Evolutionary conservation across 768 basidiomycete species (phyloP).

Genomic region (Psilocybe tampanensis): DNA sequence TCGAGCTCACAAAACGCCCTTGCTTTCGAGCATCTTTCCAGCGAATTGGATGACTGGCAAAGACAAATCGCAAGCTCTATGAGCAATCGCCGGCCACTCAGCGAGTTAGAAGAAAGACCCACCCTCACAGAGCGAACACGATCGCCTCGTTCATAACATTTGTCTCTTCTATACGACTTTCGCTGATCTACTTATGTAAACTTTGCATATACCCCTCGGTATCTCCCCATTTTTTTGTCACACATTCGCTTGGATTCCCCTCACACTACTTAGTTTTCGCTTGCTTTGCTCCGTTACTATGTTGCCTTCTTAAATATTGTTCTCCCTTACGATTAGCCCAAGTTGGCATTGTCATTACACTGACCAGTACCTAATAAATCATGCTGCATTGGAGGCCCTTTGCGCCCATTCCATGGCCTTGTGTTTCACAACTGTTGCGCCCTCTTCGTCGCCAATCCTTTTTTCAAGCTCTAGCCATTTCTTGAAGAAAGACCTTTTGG

Average conservation of each 20-base stretch:
- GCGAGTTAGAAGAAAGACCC: slow-evolving; percentile 65
- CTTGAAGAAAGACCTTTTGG: slow-evolving; percentile 86
- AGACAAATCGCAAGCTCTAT: slow-evolving; percentile 81
- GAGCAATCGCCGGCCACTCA: slow-evolving; percentile 70
- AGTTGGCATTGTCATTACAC: slow-evolving; percentile 24
- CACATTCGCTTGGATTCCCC: slow-evolving; percentile 61
- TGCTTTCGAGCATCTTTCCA: slow-evolving; percentile 77
- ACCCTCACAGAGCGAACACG: slow-evolving; percentile 58
- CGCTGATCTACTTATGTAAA: slow-evolving; percentile 36
- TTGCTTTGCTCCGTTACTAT: slow-evolving; percentile 32
- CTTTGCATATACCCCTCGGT: slow-evolving; percentile 52
- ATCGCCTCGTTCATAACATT: slow-evolving; percentile 55
- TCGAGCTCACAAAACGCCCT: slow-evolving; percentile 83
- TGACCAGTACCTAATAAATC: slow-evolving; percentile 29
- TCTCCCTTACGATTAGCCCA: slow-evolving; percentile 22
- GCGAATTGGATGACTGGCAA: slow-evolving; percentile 86
- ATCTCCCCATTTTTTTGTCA: slow-evolving; percentile 28
- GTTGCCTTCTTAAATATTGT: slow-evolving; percentile 26
- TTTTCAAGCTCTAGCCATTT: slow-evolving; percentile 93
- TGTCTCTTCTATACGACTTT: slow-evolving; percentile 25
- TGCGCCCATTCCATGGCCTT: slow-evolving; percentile 94
- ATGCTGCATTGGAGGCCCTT: slow-evolving; percentile 40
- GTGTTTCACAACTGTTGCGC: slow-evolving; percentile 77
- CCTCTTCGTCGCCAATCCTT: slow-evolving; percentile 84
- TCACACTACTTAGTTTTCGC: slow-evolving; percentile 27